Evolutionary conservation across 2,329 filamentous ascomycete genomes (phyloP).

Genomic region (Pseudopithomyces chartarum): DNA sequence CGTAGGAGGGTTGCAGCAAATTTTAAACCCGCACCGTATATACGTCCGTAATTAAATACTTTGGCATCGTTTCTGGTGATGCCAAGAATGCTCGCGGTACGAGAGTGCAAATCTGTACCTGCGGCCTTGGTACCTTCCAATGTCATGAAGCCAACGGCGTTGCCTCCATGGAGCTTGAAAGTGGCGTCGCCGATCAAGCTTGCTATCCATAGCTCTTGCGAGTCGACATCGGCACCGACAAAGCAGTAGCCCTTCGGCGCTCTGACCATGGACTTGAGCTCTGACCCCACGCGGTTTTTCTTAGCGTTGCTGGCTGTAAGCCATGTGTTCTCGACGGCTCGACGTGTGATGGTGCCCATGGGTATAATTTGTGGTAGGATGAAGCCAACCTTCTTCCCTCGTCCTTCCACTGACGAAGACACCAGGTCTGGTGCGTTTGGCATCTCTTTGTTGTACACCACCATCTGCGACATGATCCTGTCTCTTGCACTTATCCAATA

Average conservation of each 20-base stretch:
- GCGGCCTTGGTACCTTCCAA: slow-evolving; percentile 93
- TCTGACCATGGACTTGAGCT: slow-evolving; percentile 95
- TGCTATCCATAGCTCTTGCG: slow-evolving; percentile 97
- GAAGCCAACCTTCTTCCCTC: slow-evolving; percentile 64
- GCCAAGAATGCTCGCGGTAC: slow-evolving; percentile 87
- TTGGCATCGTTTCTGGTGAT: slow-evolving; percentile 96
- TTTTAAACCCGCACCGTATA: slow-evolving; percentile 95
- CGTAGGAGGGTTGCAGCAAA: slow-evolving; percentile 89
- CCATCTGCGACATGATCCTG: slow-evolving; percentile 92
- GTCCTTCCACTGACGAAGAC: slow-evolving; percentile 26
- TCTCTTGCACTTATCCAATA: slow-evolving; percentile 98
- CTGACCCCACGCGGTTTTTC: slow-evolving; percentile 91
- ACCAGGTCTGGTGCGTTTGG: slow-evolving; percentile 22
- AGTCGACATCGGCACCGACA: slow-evolving; percentile 96
- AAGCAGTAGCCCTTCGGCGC: slow-evolving; percentile 90
- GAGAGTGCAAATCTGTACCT: slow-evolving; percentile 91
- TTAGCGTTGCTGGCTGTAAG: slow-evolving; percentile 97
- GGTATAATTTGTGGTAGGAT: slow-evolving; percentile 96
- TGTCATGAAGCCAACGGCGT: slow-evolving; percentile 99
- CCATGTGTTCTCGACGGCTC: slow-evolving; percentile 98
- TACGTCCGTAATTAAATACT: slow-evolving; percentile 97
- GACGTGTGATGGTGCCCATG: slow-evolving; percentile 95
- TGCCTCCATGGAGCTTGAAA: slow-evolving; percentile 93
- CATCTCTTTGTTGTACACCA: slow-evolving; percentile 77
- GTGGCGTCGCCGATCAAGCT: slow-evolving; percentile 92